phyloP scores from a whole-genome alignment of 108 stramenopile species.

The Stephanodiscus triporus region DNA sequence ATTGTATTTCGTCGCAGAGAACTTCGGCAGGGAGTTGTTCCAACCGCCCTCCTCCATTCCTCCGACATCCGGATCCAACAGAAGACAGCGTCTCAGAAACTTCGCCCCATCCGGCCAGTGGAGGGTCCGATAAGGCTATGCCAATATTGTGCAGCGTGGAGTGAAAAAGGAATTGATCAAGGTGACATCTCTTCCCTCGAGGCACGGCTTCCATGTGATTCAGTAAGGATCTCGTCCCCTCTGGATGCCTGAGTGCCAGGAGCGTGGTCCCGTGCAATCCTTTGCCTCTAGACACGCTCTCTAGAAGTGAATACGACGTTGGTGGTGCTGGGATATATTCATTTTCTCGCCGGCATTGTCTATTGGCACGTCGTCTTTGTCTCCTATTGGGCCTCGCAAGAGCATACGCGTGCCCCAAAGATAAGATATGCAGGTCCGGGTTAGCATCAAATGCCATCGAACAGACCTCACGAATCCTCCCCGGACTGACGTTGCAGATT shows the following conservation, averaged over 20 bases:
- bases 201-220: slow-evolving; percentile 21
- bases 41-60: slow-evolving; percentile 30
- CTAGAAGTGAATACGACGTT: background rate
- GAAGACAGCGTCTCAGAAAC: slow-evolving; percentile 35
- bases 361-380: slow-evolving; percentile 18
- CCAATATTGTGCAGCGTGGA: slow-evolving; percentile 21
- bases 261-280: slow-evolving; percentile 39
- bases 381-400: slow-evolving; percentile 24
- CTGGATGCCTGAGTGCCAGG: slow-evolving; percentile 32
- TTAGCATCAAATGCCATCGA: slow-evolving; percentile 14
- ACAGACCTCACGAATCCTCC: slow-evolving; percentile 22
- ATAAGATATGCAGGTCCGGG: slow-evolving; percentile 32
- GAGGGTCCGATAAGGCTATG: slow-evolving; percentile 32
- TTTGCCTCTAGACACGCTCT: slow-evolving; percentile 26
- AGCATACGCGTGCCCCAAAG: slow-evolving; percentile 35
- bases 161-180: slow-evolving; percentile 47
- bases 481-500: slow-evolving; percentile 17
- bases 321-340: background rate
- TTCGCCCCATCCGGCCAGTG: slow-evolving; percentile 45
- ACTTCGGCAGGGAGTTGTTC: slow-evolving; percentile 22
- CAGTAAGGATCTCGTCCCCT: slow-evolving; percentile 22
- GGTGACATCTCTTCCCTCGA: slow-evolving; percentile 35
- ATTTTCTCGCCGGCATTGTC: background rate
- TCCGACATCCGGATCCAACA: slow-evolving; percentile 29
- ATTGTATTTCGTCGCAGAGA: slow-evolving; percentile 9